Evolutionary conservation across 805 yeast genomes (phyloP).

Genomic region (Saccharomycopsis microspora): DNA sequence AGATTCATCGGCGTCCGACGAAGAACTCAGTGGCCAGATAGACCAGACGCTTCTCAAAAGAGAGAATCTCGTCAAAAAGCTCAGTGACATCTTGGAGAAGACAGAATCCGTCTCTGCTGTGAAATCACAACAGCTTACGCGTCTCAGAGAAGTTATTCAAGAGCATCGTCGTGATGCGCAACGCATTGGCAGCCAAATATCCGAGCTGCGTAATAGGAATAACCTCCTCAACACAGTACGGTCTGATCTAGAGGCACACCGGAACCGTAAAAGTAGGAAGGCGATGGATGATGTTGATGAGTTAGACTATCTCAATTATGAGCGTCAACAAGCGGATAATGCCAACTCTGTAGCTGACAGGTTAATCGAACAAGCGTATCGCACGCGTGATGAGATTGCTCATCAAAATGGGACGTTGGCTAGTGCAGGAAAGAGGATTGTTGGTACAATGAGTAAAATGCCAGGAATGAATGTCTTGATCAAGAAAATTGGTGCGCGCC

Average conservation of each 20-base stretch:
- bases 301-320: slow-evolving; percentile 70
- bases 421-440: slow-evolving; percentile 52
- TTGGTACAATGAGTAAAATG: slow-evolving; percentile 49
- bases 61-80: slow-evolving; percentile 9
- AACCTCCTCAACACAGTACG: slow-evolving; percentile 69
- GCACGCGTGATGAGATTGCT: slow-evolving; percentile 75
- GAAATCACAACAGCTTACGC: slow-evolving; percentile 66
- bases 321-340: slow-evolving; percentile 58
- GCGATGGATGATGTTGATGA: slow-evolving; percentile 27
- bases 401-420: slow-evolving; percentile 58
- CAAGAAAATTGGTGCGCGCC: slow-evolving; percentile 74
- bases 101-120: slow-evolving; percentile 44
- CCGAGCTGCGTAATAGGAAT: slow-evolving; percentile 65
- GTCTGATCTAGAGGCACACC: slow-evolving; percentile 65
- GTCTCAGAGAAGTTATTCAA: slow-evolving; percentile 66
- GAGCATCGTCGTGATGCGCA: slow-evolving; percentile 59
- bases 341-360: slow-evolving; percentile 72
- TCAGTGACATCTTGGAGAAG: slow-evolving; percentile 2
- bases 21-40: slow-evolving; percentile 1
- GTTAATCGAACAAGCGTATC: slow-evolving; percentile 73
- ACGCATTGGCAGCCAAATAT: slow-evolving; percentile 45
- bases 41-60: slow-evolving; percentile 6
- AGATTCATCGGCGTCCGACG: slow-evolving; percentile 2
- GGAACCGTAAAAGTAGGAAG: slow-evolving; percentile 27
- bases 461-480: slow-evolving; percentile 79